Evolutionary conservation across 805 yeast species (phyloP).

Genomic region (Trichomonascus vanleenenianus): DNA sequence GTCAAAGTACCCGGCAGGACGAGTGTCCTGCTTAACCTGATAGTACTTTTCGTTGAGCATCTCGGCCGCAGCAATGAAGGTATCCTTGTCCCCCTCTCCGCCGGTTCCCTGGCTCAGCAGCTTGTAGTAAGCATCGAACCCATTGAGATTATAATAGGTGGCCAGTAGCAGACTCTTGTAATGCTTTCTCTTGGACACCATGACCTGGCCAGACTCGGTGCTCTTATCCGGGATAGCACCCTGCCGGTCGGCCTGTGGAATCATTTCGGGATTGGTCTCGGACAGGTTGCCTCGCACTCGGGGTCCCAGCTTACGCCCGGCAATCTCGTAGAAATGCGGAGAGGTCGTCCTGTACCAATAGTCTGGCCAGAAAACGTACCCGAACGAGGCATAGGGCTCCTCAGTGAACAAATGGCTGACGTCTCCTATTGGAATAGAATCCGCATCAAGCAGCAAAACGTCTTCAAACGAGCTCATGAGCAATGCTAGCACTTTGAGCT

Average conservation of each 20-base stretch:
- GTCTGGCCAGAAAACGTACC: constrained; percentile 72
- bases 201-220: constrained; percentile 61
- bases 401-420: constrained; percentile 53
- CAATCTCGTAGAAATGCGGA: constrained; percentile 64
- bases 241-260: constrained; percentile 51
- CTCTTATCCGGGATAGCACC: constrained; percentile 66
- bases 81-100: constrained; percentile 80
- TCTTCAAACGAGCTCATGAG: constrained; percentile 67
- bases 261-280: constrained; percentile 31
- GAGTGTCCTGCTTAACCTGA: constrained; percentile 36
- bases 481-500: constrained; percentile 61
- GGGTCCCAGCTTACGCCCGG: constrained; percentile 43
- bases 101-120: constrained; percentile 52
- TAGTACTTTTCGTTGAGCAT: constrained; percentile 53
- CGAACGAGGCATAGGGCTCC: constrained; percentile 46
- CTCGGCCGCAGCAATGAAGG: constrained; percentile 64
- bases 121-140: constrained; percentile 53
- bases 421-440: constrained; percentile 59
- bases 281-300: constrained; percentile 31
- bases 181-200: constrained; percentile 51
- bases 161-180: constrained; percentile 50
- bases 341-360: constrained; percentile 81
- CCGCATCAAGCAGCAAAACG: constrained; percentile 66
- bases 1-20: constrained; percentile 32
- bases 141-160: constrained; percentile 57